These are phyloP conservation scores for Letharia lupina DNA, from an alignment of 495 filamentous ascomycete genomes.

Conservation along the genomic window DNA sequence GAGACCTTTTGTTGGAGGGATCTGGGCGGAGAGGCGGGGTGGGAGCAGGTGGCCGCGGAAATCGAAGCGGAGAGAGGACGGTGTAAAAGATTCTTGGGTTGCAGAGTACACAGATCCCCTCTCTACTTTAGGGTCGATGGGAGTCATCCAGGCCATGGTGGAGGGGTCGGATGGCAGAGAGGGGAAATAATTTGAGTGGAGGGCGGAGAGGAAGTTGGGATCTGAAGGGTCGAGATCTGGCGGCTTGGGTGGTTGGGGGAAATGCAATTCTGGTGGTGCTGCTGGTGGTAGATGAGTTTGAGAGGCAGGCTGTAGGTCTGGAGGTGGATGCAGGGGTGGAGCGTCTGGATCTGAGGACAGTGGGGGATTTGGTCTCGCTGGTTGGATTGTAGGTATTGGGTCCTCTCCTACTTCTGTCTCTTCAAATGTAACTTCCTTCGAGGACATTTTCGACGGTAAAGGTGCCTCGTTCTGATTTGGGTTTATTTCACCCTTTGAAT, in stretches of 20 bases:
- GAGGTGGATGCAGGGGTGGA: conserved; percentile 30
- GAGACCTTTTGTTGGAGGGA: conserved; percentile 68
- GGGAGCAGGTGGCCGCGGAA: conserved; percentile 71
- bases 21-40: conserved; percentile 57
- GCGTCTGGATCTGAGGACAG: conserved; percentile 27
- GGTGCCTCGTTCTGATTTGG: neutral
- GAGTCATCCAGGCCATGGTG: conserved; percentile 82
- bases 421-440: conserved; percentile 20
- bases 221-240: conserved; percentile 76
- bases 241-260: conserved; percentile 44
- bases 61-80: conserved; percentile 78
- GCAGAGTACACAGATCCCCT: conserved; percentile 73
- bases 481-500: conserved; percentile 21
- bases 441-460: neutral
- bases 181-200: conserved; percentile 91
- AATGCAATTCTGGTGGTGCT: conserved; percentile 40
- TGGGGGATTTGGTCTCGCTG: neutral
- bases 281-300: conserved; percentile 23
- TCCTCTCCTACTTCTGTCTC: conserved; percentile 6
- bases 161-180: conserved; percentile 73
- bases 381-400: conserved; percentile 19
- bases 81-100: conserved; percentile 54
- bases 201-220: conserved; percentile 68
- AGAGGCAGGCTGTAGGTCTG: conserved; percentile 39
- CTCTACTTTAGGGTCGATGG: conserved; percentile 48